Conservation (phyloP, 129 eudicot genomes). For the Lactuca sativa region DNA sequence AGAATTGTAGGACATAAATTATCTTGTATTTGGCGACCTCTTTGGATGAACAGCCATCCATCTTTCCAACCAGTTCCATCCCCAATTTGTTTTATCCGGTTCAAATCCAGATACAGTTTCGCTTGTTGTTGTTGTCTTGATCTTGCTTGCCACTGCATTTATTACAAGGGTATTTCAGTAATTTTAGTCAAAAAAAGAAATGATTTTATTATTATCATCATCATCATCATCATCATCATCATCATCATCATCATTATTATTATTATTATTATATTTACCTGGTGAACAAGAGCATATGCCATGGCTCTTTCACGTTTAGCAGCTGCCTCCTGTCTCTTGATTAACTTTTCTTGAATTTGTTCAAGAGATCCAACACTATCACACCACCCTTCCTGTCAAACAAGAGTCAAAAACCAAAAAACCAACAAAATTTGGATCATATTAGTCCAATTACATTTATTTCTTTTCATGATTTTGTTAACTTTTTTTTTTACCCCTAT, state of each 20-base stretch:
- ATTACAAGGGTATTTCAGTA: not conserved
- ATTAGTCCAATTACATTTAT: not conserved
- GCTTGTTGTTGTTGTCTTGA: constrained; percentile 70
- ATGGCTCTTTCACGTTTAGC: constrained; percentile 95
- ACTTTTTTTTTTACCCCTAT: constrained; percentile 69
- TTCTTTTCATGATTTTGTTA: too few species aligned
- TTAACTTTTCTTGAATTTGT: constrained; percentile 74
- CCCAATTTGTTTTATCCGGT: constrained; percentile 85
- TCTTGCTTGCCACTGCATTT: constrained; percentile 90
- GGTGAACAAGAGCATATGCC: constrained; percentile 96
- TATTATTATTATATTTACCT: constrained; percentile 43
- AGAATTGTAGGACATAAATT: too few species aligned
- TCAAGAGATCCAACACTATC: constrained; percentile 88
- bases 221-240: too few species aligned
- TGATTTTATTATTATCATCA: too few species aligned
- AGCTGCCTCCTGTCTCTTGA: constrained; percentile 89
- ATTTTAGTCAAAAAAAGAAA: too few species aligned
- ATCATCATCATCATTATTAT: too few species aligned
- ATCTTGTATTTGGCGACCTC: too few species aligned
- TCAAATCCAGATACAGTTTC: constrained; percentile 52
- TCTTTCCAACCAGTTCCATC: constrained; percentile 96
- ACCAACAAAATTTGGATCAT: not conserved
- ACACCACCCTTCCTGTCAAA: constrained; percentile 99
- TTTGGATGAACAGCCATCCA: constrained; percentile 99
- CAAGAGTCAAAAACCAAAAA: constrained; percentile 13